phyloP scores from a whole-genome alignment of 2,329 filamentous ascomycete genomes.

The Microthyrium microscopicum region DNA sequence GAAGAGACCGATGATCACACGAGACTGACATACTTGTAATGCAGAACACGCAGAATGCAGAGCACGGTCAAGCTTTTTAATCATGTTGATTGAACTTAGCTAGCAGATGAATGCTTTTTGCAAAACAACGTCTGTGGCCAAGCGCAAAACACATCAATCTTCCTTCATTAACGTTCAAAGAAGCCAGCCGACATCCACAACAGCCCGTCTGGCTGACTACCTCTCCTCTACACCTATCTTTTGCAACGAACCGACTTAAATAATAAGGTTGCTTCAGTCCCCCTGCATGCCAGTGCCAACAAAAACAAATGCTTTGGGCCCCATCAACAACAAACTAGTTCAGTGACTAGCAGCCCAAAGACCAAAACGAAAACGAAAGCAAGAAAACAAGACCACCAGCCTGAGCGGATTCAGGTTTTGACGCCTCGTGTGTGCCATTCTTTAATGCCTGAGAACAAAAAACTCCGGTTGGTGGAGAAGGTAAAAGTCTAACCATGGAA shows the following conservation, averaged over 20 bases:
- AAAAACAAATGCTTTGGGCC: neutral
- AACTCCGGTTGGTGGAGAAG: no score
- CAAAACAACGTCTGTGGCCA: neutral
- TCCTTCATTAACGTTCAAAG: neutral
- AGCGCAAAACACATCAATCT: neutral
- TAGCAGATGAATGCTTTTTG: no score
- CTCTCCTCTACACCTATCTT: neutral
- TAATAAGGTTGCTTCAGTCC: neutral
- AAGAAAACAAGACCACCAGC: no score
- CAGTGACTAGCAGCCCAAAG: neutral
- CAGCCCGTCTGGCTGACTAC: neutral
- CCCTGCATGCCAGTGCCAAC: neutral
- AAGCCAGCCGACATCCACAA: neutral
- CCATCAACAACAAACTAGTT: neutral
- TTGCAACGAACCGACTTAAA: neutral
- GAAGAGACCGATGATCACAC: no score
- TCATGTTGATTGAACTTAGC: no score
- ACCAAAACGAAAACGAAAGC: neutral
- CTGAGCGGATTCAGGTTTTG: no score
- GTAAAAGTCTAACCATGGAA: no score
- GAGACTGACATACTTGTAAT: no score
- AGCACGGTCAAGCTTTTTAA: no score
- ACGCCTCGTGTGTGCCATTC: no score
- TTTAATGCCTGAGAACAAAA: no score
- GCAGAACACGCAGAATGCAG: no score